Conservation (phyloP, 208 protist species). For the Leishmania martiniquensis region DNA sequence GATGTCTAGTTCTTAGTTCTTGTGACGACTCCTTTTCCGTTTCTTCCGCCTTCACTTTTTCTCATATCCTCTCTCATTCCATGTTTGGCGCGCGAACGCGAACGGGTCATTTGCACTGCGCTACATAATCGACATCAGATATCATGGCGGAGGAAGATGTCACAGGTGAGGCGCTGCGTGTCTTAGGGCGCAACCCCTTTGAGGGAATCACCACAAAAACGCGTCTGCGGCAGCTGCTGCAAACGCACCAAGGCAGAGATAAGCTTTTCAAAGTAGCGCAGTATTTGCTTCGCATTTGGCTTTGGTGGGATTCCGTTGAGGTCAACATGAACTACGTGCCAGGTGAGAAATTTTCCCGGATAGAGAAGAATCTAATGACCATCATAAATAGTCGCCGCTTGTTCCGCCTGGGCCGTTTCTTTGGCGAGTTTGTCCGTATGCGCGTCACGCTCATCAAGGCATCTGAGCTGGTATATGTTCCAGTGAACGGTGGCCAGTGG, state of each 20-base stretch:
- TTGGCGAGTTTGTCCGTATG: conserved; percentile 91
- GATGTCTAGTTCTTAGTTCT: neutral
- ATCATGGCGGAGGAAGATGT: conserved; percentile 34
- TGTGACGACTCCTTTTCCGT: neutral
- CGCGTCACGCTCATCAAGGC: conserved; percentile 88
- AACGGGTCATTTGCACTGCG: neutral
- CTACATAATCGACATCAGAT: conserved; percentile 2
- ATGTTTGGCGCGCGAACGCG: neutral
- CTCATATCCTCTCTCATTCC: neutral
- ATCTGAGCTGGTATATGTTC: conserved; percentile 88
- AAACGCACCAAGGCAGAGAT: conserved; percentile 90
- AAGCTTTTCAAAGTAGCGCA: conserved; percentile 92
- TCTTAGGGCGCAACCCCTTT: conserved; percentile 86
- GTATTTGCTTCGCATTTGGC: conserved; percentile 81
- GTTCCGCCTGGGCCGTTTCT: conserved; percentile 88
- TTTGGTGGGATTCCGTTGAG: conserved; percentile 81
- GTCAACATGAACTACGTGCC: conserved; percentile 83
- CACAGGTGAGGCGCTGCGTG: conserved; percentile 64
- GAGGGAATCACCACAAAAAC: conserved; percentile 86
- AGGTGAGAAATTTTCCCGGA: conserved; percentile 70
- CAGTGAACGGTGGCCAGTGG: conserved; percentile 77
- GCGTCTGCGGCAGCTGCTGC: conserved; percentile 86
- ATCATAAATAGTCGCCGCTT: conserved; percentile 89
- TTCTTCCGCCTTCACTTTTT: neutral
- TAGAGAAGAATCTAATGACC: conserved; percentile 91